Conservation (phyloP, 768 basidiomycete genomes). For the Mycena maculata region DNA sequence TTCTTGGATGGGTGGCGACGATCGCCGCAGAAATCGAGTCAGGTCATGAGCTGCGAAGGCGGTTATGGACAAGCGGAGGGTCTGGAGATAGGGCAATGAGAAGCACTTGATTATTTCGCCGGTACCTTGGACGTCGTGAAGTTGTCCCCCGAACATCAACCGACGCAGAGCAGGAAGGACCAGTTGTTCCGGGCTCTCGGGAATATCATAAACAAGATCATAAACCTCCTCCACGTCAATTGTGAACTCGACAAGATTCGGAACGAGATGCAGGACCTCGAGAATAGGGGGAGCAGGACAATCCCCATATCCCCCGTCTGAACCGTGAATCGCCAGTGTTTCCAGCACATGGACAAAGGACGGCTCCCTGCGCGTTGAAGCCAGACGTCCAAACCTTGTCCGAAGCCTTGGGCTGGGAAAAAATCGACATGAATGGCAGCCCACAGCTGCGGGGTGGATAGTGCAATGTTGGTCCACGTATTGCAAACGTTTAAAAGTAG, state of each 20-base stretch:
- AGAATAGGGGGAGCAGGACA: background rate
- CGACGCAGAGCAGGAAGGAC: too few species aligned
- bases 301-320: background rate
- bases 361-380: background rate
- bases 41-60: background rate
- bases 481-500: too few species aligned
- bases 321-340: background rate
- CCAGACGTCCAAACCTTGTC: background rate
- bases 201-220: too few species aligned
- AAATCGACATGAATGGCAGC: background rate
- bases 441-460: background rate
- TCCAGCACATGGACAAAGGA: background rate
- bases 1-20: background rate
- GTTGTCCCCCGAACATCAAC: background rate
- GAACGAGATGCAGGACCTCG: background rate
- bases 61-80: background rate
- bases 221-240: too few species aligned
- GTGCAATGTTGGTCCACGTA: background rate
- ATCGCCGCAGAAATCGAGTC: background rate
- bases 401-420: background rate
- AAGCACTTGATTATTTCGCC: too few species aligned
- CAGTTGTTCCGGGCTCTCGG: too few species aligned
- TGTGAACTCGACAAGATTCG: slow-evolving; percentile 1
- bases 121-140: too few species aligned
- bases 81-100: background rate